phyloP scores from a whole-genome alignment of 2,329 filamentous ascomycete species.

The Alternaria tenuissima region DNA sequence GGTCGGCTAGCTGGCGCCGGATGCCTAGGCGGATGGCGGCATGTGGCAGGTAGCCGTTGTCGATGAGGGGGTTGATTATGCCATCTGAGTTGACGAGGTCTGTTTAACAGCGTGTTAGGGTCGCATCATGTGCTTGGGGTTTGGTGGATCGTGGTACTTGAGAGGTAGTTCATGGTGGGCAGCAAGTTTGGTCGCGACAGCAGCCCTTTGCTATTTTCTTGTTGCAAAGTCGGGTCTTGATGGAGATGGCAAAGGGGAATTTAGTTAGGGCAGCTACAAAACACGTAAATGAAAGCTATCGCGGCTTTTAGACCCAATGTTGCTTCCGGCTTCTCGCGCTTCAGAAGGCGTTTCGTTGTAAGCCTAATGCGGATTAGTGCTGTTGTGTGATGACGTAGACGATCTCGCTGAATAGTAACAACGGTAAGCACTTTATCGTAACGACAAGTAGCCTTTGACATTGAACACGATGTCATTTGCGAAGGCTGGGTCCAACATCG shows the following conservation, averaged over 20 bases:
- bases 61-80: constrained; percentile 59
- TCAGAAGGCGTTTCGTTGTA: constrained; percentile 27
- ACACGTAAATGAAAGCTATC: constrained; percentile 4
- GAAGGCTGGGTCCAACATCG: not conserved
- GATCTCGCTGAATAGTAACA: constrained; percentile 10
- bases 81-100: constrained; percentile 38
- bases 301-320: constrained; percentile 29
- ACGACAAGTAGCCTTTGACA: not conserved
- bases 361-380: constrained; percentile 28
- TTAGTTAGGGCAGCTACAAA: no score
- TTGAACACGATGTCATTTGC: no score
- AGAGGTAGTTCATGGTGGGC: constrained; percentile 43
- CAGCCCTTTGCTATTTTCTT: no score
- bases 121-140: not conserved
- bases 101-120: constrained; percentile 9
- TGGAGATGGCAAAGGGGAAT: no score
- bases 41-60: constrained; percentile 71
- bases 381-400: constrained; percentile 35
- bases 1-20: constrained; percentile 69
- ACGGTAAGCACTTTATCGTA: not conserved
- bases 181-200: not conserved
- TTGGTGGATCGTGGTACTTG: constrained; percentile 35
- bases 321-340: constrained; percentile 16
- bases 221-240: no score
- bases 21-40: constrained; percentile 71